Conservation (phyloP, 495 filamentous ascomycete species). For the Tricharina praecox region DNA sequence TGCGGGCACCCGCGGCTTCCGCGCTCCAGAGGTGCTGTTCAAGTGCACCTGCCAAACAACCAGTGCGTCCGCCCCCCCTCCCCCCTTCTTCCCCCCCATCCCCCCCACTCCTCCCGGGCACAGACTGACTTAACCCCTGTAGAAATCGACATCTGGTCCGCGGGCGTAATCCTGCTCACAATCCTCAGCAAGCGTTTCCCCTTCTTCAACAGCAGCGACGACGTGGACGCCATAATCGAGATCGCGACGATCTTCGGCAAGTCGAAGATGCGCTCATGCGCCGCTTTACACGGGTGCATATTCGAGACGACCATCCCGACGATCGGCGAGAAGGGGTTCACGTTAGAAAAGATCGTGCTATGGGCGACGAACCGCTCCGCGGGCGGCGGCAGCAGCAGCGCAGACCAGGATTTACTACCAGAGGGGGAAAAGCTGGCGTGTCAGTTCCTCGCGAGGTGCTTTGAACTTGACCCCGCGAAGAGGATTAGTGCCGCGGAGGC, state of each 20-base stretch:
- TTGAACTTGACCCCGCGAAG: conserved; percentile 53
- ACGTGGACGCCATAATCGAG: conserved; percentile 92
- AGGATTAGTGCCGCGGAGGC: conserved; percentile 60
- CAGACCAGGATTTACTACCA: conserved; percentile 32
- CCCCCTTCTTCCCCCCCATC: not conserved
- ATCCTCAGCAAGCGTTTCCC: conserved; percentile 80
- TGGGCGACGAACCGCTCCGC: conserved; percentile 60
- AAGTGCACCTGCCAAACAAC: conserved; percentile 96
- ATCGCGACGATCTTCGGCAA: conserved; percentile 90
- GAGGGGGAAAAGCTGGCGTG: conserved; percentile 48
- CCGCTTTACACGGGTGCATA: conserved; percentile 59
- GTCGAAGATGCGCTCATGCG: conserved; percentile 62
- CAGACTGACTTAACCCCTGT: conserved; percentile 10
- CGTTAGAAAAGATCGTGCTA: conserved; percentile 77
- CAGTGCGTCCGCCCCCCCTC: conserved; percentile 27
- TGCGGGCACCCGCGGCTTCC: conserved; percentile 89
- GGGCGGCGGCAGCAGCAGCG: conserved; percentile 26
- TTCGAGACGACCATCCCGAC: conserved; percentile 86
- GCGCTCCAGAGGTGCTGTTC: conserved; percentile 88
- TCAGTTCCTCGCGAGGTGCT: conserved; percentile 46
- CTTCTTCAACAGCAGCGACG: conserved; percentile 94
- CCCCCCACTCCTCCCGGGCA: not conserved
- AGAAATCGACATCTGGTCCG: conserved; percentile 91
- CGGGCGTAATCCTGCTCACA: conserved; percentile 81
- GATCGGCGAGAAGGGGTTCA: conserved; percentile 67